A percentile compares a stretch with the other conserved stretches of the same genome.
These are phyloP conservation scores for Penicillium bialowiezense DNA, from an alignment of 495 filamentous ascomycete genomes.

Conservation along the genomic window DNA sequence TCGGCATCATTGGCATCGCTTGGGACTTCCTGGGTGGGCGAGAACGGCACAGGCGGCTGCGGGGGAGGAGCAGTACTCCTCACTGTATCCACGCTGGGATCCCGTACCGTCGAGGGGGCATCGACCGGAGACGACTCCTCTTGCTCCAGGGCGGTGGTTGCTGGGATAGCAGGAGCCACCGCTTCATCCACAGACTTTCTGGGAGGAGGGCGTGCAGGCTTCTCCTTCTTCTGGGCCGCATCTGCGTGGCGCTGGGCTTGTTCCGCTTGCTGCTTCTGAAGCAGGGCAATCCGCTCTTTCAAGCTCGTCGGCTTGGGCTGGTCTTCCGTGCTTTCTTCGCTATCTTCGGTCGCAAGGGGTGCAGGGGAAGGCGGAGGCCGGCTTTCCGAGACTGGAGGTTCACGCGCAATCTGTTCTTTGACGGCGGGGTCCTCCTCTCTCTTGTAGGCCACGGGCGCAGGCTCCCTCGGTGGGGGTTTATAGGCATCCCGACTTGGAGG, in stretches of 20 bases:
- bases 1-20: slow-evolving; percentile 88
- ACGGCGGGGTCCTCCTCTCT: slow-evolving; percentile 89
- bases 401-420: slow-evolving; percentile 53
- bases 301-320: slow-evolving; percentile 86
- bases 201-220: slow-evolving; percentile 70
- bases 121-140: slow-evolving; percentile 48
- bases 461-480: slow-evolving; percentile 67
- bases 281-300: slow-evolving; percentile 88
- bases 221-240: slow-evolving; percentile 79
- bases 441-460: slow-evolving; percentile 72
- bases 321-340: slow-evolving; percentile 61
- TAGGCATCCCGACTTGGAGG: slow-evolving; percentile 93
- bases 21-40: slow-evolving; percentile 50
- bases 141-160: slow-evolving; percentile 15
- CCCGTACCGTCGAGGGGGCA: slow-evolving; percentile 30
- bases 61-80: slow-evolving; percentile 42
- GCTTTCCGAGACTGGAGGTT: slow-evolving; percentile 46
- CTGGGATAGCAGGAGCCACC: slow-evolving; percentile 28
- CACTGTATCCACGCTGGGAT: slow-evolving; percentile 57
- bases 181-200: slow-evolving; percentile 73
- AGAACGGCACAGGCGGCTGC: slow-evolving; percentile 41
- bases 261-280: slow-evolving; percentile 92
- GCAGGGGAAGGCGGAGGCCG: slow-evolving; percentile 50
- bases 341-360: slow-evolving; percentile 44
- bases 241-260: slow-evolving; percentile 79